Evolutionary conservation across 306 rosid species (phyloP), one percentile per base, ranked within the genome.

Genomic region (Psophocarpus tetragonolobus): DNA sequence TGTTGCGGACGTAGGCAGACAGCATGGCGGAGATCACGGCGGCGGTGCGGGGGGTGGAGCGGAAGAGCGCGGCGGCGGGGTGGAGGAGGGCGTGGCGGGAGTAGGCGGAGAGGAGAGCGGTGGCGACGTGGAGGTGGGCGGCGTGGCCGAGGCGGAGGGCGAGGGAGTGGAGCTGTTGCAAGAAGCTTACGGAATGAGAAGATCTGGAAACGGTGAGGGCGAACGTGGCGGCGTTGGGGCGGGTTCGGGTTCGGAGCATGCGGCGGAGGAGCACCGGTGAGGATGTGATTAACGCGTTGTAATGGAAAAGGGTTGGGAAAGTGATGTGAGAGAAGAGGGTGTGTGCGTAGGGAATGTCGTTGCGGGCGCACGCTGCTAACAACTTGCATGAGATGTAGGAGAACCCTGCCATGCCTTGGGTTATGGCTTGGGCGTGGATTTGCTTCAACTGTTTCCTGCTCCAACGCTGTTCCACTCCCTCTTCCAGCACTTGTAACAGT

Each of bases 1-100:
- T 86, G 18, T 85, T 85, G 54, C n/a, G 74, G 5, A 85, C 88
- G 60, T 85, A 81, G 36, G 84, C 88, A 23, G 84, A 81, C 0
- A 85, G 73, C 86, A 85, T 85, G 2, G 88, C 86, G 18, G 1
- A n/a, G n/a, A n/a, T n/a, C n/a, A n/a, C 33, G 54, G 2, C 78
- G 85, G 88, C 88, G 32, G 5, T n/a, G 3, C 11, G 36, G 10
- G 62, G 29, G 0, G 33, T 60, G 1, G 78, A 67, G 14, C 68
- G 60, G n/a, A n/a, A n/a, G n/a, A n/a, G n/a, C n/a, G 1, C 33
- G 54, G 2, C 78, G 85, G 88, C 88, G 32, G 5, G n/a, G 3
- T 8, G 36, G 10, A 68, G 29, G 0, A 26, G 60, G 1, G 78
- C 71, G 14, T 73, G 60, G n/a, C 51, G 74, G 2, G 84, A 61